Evolutionary conservation across 805 yeast species (phyloP).

Genomic region (Komagataella populi): DNA sequence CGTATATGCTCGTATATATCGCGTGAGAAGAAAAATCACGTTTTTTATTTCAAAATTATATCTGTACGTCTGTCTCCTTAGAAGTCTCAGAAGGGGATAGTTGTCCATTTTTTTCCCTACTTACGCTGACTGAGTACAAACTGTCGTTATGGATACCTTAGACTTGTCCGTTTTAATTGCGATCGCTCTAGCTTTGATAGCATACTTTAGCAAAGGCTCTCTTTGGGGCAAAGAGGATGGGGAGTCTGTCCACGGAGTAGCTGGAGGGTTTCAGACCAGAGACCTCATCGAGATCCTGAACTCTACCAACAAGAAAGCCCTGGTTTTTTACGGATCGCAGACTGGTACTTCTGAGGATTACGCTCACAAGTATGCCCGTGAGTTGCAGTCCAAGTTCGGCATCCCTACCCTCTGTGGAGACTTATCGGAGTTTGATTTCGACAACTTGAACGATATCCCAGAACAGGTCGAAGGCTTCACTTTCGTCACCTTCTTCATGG

Average conservation of each 20-base stretch:
- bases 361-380: conserved; percentile 82
- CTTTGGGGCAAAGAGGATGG: conserved; percentile 29
- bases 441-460: conserved; percentile 53
- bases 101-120: background rate
- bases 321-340: conserved; percentile 87
- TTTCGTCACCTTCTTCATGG: conserved; percentile 50
- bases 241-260: conserved; percentile 13
- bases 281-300: conserved; percentile 45
- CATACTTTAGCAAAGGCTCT: conserved; percentile 54
- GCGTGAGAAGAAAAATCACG: background rate
- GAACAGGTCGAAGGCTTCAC: conserved; percentile 42
- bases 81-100: background rate
- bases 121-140: background rate
- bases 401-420: conserved; percentile 78
- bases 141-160: conserved; percentile 37
- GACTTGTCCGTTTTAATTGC: conserved; percentile 59
- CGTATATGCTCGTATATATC: background rate
- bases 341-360: conserved; percentile 99
- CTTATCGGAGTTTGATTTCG: conserved; percentile 79
- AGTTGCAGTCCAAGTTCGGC: conserved; percentile 69
- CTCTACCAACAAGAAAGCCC: conserved; percentile 54
- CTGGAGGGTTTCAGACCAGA: conserved; percentile 30
- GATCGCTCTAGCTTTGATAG: conserved; percentile 48
- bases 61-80: background rate
- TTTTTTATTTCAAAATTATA: background rate